These are phyloP conservation scores for Cordyceps javanica DNA, from an alignment of 2,329 filamentous ascomycete genomes.

Conservation along the genomic window DNA sequence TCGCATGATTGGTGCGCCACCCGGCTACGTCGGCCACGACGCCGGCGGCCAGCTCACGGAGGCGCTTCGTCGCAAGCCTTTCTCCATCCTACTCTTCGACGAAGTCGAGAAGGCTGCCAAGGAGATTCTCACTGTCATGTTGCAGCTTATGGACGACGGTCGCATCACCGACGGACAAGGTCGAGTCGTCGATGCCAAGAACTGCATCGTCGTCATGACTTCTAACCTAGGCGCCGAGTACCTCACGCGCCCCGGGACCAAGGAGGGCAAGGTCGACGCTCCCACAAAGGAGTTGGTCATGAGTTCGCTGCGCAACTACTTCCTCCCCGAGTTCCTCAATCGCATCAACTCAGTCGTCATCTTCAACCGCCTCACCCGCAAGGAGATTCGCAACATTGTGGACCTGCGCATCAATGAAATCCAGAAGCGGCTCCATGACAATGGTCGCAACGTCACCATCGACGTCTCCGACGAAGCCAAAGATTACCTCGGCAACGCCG, in stretches of 20 bases:
- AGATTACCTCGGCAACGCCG: slow-evolving; percentile 84
- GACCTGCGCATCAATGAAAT: slow-evolving; percentile 84
- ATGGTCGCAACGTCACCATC: slow-evolving; percentile 80
- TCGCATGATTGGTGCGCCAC: slow-evolving; percentile 95
- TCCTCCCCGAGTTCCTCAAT: slow-evolving; percentile 97
- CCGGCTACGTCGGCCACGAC: slow-evolving; percentile 95
- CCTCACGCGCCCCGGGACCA: slow-evolving; percentile 70
- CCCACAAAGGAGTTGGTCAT: slow-evolving; percentile 86
- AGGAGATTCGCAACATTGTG: slow-evolving; percentile 91
- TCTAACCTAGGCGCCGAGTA: slow-evolving; percentile 95
- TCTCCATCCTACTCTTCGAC: slow-evolving; percentile 96
- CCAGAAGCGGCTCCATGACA: slow-evolving; percentile 80
- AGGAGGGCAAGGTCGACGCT: slow-evolving; percentile 79
- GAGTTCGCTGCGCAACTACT: slow-evolving; percentile 86
- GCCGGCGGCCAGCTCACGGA: slow-evolving; percentile 94
- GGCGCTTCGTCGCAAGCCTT: slow-evolving; percentile 85
- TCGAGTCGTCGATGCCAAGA: slow-evolving; percentile 86
- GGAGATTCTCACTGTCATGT: slow-evolving; percentile 89
- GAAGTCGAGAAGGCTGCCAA: slow-evolving; percentile 99
- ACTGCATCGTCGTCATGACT: slow-evolving; percentile 99
- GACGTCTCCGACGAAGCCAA: slow-evolving; percentile 78
- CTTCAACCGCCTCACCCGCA: slow-evolving; percentile 90
- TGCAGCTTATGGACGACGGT: slow-evolving; percentile 99
- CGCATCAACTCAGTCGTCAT: slow-evolving; percentile 94
- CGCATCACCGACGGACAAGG: slow-evolving; percentile 98